Base-by-base conservation (phyloP, 176 grass and related monocot species). In the Chrysopogon serrulatus region DNA sequence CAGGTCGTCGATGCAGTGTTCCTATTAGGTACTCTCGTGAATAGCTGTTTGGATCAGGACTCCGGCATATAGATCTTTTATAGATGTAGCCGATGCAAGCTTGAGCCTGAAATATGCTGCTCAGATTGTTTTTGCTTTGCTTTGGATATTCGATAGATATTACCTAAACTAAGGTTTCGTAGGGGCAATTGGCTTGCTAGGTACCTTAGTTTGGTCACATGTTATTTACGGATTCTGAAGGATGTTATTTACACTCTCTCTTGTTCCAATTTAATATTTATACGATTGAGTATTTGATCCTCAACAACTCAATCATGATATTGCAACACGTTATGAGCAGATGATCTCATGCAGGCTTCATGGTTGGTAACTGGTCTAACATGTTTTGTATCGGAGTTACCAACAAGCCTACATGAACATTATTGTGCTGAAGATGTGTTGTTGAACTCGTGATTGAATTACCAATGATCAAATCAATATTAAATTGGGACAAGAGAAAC, bases 1-100 rank as follows among this genome's bases (percentile, higher is more conserved):
- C 15, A 26, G n/a, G 23, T 71, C 28, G 23, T 71, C 28, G 21
- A 23, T 63, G 30, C 2, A 16, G 1, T 62, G 26, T 45, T 48
- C 71, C 34, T n/a, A 66, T 48, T 19, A 71, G 39, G 5, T 83
- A 62, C 6, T 35, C n/a, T 70, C 14, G 12, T 19, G 57, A 49
- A 39, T 65, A 32, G 5, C 16, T 73, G 16, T 65, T 86, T 17
- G 71, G 61, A 56, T 77, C 19, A 14, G 17, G 6, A 66, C 2
- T 73, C 71, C 62, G 23, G 18, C 21, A 1, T 76, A n/a, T 68
- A 83, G 73, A 83, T 90, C 73, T 56, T 48, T n/a, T n/a, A n/a
- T n/a, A 24, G 61, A 83, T 79, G 26, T 74, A 43, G 15, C n/a
- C 40, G 32, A 39, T 74, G 47, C 24, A 67, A 34, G 37, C 8